Evolutionary conservation across 2,329 filamentous ascomycete genomes (phyloP), one percentile per base, ranked within the genome.

Genomic region (Penicillium sp.): DNA sequence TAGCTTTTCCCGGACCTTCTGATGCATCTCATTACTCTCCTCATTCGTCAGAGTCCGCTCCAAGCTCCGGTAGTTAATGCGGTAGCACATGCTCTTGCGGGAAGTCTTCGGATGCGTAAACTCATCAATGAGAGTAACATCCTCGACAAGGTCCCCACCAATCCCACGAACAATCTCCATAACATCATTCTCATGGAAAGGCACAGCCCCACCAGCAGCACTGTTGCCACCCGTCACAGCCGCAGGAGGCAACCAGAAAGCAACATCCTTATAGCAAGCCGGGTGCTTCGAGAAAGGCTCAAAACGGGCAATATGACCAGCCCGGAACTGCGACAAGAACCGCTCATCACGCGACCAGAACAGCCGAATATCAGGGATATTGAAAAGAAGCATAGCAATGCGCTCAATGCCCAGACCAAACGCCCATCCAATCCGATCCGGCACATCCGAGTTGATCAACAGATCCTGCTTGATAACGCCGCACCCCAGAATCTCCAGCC

Each of bases 341-440:
- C 93, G 81, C 60, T 77, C 65, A 67, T 98, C 93, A 48, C 77
- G 75, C 29, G 87, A 94, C 93, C 93, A 98, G 74, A 98, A 97
- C 4, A 97, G 81, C 12, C 93, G 84, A 59, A 98, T 98, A 65
- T 98, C 93, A 0, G 90, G 88, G 52, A 98, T 95, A 52, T 87
- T 85, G 75, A 96, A 98, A 22, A 98, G 80, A 32, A 98, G 80
- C 93, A 98, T 98, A 53, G 93, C 91, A 55, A 98, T 91, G 53
- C 93, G 82, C 69, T 98, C 93, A 26, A 98, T 79, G 2, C 93
- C 93, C 17, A 97, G 77, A 32, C 93, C 93, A 70, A 97, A 98
- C 1, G 93, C 93, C 93, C 93, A 98, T 5, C 90, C 91, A 3
- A 95, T 70, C 62, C 87, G 82, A 48, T 80, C 73, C 3, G 86